phyloP scores from a whole-genome alignment of 345 rosid genomes.

The Eucalyptus regnans region DNA sequence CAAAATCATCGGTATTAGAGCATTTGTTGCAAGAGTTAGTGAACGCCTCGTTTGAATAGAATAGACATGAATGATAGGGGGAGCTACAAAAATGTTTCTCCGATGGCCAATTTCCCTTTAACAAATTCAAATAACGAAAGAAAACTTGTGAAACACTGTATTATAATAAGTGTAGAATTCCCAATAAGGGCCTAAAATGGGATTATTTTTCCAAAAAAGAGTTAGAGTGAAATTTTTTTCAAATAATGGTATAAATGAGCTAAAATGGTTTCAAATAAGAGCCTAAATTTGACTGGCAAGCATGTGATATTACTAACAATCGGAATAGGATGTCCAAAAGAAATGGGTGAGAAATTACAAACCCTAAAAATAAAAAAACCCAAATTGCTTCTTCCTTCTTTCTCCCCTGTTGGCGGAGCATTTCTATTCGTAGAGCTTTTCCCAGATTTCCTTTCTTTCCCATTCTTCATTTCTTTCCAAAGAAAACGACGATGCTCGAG shows the following conservation, averaged over 20 bases:
- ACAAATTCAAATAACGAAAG: background rate
- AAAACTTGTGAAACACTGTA: rapidly evolving
- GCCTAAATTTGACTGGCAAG: background rate
- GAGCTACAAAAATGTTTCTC: background rate
- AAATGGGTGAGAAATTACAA: background rate
- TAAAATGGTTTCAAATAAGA: background rate
- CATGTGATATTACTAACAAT: background rate
- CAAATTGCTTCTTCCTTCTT: background rate
- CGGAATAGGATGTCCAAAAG: background rate
- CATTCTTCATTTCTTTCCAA: background rate
- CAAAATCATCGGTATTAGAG: background rate
- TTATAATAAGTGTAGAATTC: background rate
- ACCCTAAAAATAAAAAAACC: background rate
- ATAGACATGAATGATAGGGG: background rate
- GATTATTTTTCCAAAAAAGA: background rate
- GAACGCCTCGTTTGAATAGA: background rate
- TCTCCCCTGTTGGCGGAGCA: background rate
- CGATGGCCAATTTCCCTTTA: background rate
- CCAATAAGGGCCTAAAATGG: background rate
- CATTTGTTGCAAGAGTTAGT: background rate
- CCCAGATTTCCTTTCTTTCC: background rate
- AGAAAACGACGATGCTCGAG: background rate
- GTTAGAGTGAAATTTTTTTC: background rate
- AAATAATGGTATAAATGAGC: background rate
- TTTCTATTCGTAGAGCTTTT: background rate